Base-by-base conservation (phyloP, 176 grass and related monocot species). In the Eragrostis nindensis region DNA sequence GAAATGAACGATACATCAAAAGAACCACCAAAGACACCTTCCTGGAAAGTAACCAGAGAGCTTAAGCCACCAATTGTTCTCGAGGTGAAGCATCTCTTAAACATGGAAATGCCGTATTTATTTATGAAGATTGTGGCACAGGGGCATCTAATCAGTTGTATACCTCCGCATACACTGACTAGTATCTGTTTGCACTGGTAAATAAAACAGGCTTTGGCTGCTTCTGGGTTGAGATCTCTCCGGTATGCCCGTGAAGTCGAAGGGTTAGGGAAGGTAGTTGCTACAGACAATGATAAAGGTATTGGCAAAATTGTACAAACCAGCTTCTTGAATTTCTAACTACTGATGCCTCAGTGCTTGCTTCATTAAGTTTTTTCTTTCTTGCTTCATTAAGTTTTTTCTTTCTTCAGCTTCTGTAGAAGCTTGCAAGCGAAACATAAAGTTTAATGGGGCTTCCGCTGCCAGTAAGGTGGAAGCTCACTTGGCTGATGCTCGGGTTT, bases 231-330 rank as follows among this genome's bases (percentile, higher is more conserved):
- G 76, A 93, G 96, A 72, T 89, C 96, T 82, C 62, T 99, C 26
- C 82, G 92, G 47, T 99, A 99, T 86, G 96, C 92, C 13, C 55
- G 88, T 54, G 96, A 99, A 84, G 82, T 99, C 8, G 84, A 93
- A 32, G 90, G 79, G 44, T 71, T 99, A 86, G 90, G 67, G 66
- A 92, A 95, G 75, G 88, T 99, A 24, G 81, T 99, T 82, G 92
- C 96, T 83, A 50, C 95, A 66, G 96, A 99, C 80, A 95, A 89
- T 77, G 96, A 99, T 66, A 90, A 93, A 91, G 90, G 96, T 95
- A 91, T 60, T 64, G 49, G 1, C 43, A 53, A 17, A 63, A 2
- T 26, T 85, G 75, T 57, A 21, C 71, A 47, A 66, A 76, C 2
- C 82, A 59, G 1, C 53, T 82, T 77, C 39, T 45, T 75, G 44